phyloP scores from a whole-genome alignment of 2,329 filamentous ascomycete genomes.

The Dothideomycetidae sp. region DNA sequence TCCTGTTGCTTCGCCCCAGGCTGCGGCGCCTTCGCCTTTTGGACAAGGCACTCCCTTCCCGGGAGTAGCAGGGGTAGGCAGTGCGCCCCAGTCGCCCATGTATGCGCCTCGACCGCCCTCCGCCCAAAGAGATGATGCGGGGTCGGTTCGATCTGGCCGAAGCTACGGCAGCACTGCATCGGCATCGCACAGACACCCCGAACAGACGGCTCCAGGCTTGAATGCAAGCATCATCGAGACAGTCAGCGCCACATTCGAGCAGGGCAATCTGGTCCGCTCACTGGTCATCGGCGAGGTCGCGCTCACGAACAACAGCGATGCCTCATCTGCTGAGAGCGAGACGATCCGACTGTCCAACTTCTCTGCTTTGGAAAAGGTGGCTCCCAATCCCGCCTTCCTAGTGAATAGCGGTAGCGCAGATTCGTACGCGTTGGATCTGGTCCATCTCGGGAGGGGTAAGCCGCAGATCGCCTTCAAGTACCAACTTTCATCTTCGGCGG shows the following conservation, averaged over 20 bases:
- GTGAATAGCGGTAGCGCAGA: conserved; percentile 57
- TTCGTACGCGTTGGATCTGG: conserved; percentile 63
- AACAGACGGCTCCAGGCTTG: conserved; percentile 64
- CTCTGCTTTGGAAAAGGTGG: conserved; percentile 73
- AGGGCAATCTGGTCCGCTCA: conserved; percentile 54
- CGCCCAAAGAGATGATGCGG: conserved; percentile 49
- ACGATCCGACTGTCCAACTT: conserved; percentile 81
- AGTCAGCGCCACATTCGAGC: conserved; percentile 70
- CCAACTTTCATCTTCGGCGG: conserved; percentile 59
- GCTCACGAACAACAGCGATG: conserved; percentile 57
- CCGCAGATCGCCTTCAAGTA: conserved; percentile 84
- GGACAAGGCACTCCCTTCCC: conserved; percentile 13
- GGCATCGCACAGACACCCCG: conserved; percentile 60
- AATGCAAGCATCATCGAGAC: conserved; percentile 86
- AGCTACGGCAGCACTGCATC: conserved; percentile 55
- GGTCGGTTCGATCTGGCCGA: conserved; percentile 78
- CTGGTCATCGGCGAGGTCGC: conserved; percentile 81
- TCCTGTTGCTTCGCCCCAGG: conserved; percentile 7
- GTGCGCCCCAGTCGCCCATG: conserved; percentile 16
- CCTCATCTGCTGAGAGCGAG: conserved; percentile 34
- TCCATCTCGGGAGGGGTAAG: conserved; percentile 47
- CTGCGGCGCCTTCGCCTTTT: conserved; percentile 5
- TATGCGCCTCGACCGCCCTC: conserved; percentile 17
- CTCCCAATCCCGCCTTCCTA: conserved; percentile 84
- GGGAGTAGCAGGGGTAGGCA: conserved; percentile 12